These are phyloP conservation scores for Hypoxylon cercidicola DNA, from an alignment of 495 filamentous ascomycete species.

Conservation along the genomic window DNA sequence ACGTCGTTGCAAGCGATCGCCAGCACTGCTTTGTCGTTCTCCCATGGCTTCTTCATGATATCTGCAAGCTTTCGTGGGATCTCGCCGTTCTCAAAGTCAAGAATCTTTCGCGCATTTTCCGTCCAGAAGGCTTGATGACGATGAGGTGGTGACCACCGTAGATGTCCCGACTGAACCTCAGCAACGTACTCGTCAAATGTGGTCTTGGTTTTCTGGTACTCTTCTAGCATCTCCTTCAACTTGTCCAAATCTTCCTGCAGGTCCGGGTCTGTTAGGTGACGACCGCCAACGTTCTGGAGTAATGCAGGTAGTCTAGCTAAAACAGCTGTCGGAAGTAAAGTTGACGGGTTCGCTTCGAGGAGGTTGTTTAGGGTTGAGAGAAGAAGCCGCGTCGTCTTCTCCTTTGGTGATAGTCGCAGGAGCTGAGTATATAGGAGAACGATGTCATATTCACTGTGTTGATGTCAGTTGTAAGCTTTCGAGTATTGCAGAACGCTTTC, in stretches of 20 bases:
- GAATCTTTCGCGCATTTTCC: constrained; percentile 91
- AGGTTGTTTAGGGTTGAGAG: constrained; percentile 91
- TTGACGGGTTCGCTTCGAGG: constrained; percentile 75
- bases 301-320: constrained; percentile 84
- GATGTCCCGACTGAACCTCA: constrained; percentile 86
- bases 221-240: constrained; percentile 82
- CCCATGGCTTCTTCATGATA: constrained; percentile 87
- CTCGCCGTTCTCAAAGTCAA: constrained; percentile 83
- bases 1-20: constrained; percentile 97
- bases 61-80: constrained; percentile 85
- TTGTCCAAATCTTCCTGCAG: constrained; percentile 84
- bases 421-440: constrained; percentile 90
- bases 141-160: constrained; percentile 96
- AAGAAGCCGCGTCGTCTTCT: constrained; percentile 94
- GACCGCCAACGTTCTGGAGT: constrained; percentile 79
- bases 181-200: constrained; percentile 96
- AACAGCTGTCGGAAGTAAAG: constrained; percentile 82
- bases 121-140: constrained; percentile 91
- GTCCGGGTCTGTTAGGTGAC: constrained; percentile 89
- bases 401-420: constrained; percentile 91
- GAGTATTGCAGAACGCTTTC: constrained; percentile 27
- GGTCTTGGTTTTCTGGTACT: constrained; percentile 95
- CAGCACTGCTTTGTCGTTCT: constrained; percentile 92
- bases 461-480: constrained; percentile 28
- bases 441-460: constrained; percentile 86